These are phyloP conservation scores for Melanomma pulvis-pyrius DNA, from an alignment of 495 filamentous ascomycete species.

Conservation along the genomic window DNA sequence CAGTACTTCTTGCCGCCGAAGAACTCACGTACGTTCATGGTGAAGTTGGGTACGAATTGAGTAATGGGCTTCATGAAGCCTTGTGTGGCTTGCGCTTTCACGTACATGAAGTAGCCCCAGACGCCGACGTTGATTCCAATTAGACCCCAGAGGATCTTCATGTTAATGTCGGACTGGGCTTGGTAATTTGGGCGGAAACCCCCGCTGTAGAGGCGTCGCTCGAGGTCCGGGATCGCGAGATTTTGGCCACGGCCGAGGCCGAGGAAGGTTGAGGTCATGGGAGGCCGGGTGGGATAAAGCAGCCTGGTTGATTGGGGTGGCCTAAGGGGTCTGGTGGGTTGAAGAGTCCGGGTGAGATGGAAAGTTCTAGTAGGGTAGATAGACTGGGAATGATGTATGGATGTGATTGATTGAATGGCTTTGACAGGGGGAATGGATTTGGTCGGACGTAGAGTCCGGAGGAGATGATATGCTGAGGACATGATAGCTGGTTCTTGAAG, in stretches of 20 bases:
- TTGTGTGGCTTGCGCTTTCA: not conserved
- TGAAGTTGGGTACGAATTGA: constrained; percentile 23
- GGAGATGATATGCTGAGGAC: not conserved
- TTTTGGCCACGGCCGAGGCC: not conserved
- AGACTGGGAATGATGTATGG: no score
- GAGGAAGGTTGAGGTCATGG: not conserved
- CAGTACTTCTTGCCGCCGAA: constrained; percentile 23
- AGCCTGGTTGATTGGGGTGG: no score
- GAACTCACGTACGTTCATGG: constrained; percentile 19
- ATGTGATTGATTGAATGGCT: not conserved
- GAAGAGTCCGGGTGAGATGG: constrained; percentile 3
- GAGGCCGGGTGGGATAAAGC: not conserved
- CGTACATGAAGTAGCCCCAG: constrained; percentile 38
- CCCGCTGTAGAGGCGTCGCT: not conserved
- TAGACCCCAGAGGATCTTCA: constrained; percentile 34
- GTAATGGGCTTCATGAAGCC: not conserved
- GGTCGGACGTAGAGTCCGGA: constrained; percentile 6
- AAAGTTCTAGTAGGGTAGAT: no score
- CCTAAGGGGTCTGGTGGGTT: not conserved
- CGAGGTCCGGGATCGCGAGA: not conserved
- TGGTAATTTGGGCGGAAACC: not conserved
- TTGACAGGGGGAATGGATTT: not conserved
- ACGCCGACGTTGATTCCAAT: constrained; percentile 43
- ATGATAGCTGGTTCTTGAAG: not conserved
- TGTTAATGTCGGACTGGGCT: not conserved